Evolutionary conservation across 2,329 filamentous ascomycete species (phyloP).

Genomic region (Colletotrichum tanaceti): DNA sequence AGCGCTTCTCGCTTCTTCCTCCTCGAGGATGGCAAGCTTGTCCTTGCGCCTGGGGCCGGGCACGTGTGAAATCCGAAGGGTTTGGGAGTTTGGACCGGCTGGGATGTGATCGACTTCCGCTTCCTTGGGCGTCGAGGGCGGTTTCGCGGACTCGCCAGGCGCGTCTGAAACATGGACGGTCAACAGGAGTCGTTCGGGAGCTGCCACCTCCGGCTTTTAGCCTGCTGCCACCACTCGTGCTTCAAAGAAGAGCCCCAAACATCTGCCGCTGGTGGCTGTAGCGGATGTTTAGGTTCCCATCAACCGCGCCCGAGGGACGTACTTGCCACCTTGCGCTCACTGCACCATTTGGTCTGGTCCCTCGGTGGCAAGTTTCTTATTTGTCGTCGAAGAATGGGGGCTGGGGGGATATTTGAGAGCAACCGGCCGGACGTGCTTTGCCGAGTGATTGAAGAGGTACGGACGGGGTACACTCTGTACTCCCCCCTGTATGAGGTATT

Average conservation of each 20-base stretch:
- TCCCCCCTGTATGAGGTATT: too few relatives aligned
- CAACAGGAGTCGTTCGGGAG: constrained; percentile 45
- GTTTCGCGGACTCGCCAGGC: constrained; percentile 39
- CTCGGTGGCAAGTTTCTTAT: background rate
- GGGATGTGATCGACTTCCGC: constrained; percentile 45
- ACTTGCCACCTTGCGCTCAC: constrained; percentile 5
- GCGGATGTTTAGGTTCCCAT: constrained; percentile 22
- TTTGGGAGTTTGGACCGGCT: constrained; percentile 44
- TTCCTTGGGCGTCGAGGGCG: constrained; percentile 36
- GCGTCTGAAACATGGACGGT: constrained; percentile 41
- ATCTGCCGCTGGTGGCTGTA: constrained; percentile 17
- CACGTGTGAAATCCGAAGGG: constrained; percentile 38
- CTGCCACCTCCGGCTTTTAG: constrained; percentile 48
- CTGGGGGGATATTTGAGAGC: background rate
- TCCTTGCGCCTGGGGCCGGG: constrained; percentile 37
- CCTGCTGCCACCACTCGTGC: constrained; percentile 36
- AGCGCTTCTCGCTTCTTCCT: background rate
- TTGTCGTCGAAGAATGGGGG: background rate
- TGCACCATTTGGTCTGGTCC: background rate
- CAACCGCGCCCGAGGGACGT: background rate
- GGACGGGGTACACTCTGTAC: background rate
- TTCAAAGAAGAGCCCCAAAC: constrained; percentile 32
- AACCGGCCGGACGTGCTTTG: background rate
- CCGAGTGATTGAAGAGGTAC: background rate
- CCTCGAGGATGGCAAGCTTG: constrained; percentile 30